Evolutionary conservation across 192 early-diverging fungal species (phyloP), one percentile per base, ranked within the genome.

Genomic region (Coemansia guatemalensis): DNA sequence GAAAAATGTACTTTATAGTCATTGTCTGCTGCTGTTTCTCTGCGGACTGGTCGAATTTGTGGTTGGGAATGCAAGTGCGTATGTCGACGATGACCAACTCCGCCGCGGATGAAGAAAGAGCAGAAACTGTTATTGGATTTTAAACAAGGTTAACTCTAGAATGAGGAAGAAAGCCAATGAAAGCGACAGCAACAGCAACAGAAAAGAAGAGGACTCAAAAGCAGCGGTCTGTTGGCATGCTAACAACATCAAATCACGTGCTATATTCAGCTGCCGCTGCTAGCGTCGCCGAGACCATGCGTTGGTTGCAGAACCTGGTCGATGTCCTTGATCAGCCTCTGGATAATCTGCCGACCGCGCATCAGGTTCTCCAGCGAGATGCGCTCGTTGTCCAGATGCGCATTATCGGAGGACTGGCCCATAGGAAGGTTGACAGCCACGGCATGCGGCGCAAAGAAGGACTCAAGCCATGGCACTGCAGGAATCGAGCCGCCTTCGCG

Each of bases 401-500:
- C 90, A 56, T 92, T 88, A 53, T 92, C 90, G 1, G 90, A 88
- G 9, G 89, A 85, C 82, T 86, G 90, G 50, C 90, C 90, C 85
- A 92, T 87, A 2, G 90, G 89, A 61, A 92, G 83, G 63, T 92
- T 87, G 27, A 92, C 85, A 11, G 88, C 87, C 0, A 83, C 75
- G 0, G 89, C 86, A 11, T 84, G 65, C 23, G 77, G 77, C 12
- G 65, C 78, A 60, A 87, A 83, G 25, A 85, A 86, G 32, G 76
- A 77, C 65, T 90, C 90, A 9, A 92, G 82, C 87, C 86, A 90
- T 12, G 85, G 84, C 20, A 92, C 85, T 0, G 90, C 88, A 0
- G 89, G 87, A 54, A 92, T 90, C 3, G 89, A 90, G 1, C 90
- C 90, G 41, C 90, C 90, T 62, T 92, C 90, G 18, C 90, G 82